Conservation (phyloP, 305 asterid genomes). For the Solanum chacoense region DNA sequence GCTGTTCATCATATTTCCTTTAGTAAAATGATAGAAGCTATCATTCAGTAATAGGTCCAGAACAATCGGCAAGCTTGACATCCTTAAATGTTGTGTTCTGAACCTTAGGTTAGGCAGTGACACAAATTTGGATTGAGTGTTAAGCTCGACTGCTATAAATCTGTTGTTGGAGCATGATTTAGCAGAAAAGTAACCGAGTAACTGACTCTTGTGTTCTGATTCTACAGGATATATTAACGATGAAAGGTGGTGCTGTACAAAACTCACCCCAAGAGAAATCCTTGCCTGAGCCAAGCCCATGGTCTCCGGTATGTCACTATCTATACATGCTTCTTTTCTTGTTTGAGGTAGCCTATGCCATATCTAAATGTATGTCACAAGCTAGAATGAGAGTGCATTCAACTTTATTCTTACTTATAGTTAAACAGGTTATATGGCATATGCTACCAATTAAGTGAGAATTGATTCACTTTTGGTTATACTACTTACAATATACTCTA, state of each 20-base stretch:
- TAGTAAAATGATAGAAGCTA: neutral
- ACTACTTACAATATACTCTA: neutral
- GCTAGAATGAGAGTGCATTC: neutral
- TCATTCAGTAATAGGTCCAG: neutral
- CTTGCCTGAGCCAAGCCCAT: slow-evolving; percentile 83
- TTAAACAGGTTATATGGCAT: neutral
- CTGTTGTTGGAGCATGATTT: neutral
- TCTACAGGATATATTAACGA: slow-evolving; percentile 67
- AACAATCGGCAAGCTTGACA: neutral
- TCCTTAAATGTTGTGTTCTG: neutral
- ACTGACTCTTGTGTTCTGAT: neutral
- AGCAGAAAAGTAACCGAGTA: neutral
- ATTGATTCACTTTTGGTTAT: neutral
- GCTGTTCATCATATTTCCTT: neutral
- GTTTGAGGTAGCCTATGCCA: neutral
- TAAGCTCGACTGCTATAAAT: neutral
- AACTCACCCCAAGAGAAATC: slow-evolving; percentile 87
- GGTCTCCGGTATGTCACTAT: slow-evolving; percentile 82
- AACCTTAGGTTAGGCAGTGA: neutral
- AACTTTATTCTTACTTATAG: neutral
- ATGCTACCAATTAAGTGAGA: neutral
- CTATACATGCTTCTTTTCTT: neutral
- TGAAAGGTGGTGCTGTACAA: slow-evolving; percentile 84
- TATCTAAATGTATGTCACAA: neutral
- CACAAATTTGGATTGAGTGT: neutral